Percentiles rank a stretch among this genome's conserved stretches.
phyloP scores from a whole-genome alignment of 371 early-diverging fungal genomes.

The Rhizomucor miehei region DNA sequence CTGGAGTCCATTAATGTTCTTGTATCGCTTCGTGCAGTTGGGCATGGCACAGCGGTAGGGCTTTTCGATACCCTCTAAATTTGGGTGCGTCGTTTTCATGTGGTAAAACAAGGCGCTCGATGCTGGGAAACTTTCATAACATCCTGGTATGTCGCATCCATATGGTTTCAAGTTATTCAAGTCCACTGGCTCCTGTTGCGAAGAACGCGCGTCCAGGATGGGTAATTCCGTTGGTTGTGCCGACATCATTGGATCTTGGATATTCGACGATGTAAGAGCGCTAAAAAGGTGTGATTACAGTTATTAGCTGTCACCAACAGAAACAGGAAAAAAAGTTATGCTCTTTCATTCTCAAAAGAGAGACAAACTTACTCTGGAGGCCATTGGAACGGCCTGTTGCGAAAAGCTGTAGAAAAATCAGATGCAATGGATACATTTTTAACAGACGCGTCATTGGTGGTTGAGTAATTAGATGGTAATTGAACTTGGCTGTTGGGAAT shows the following conservation, averaged over 20 bases:
- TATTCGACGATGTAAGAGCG: too few species aligned
- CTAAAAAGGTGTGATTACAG: too few species aligned
- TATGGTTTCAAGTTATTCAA: conserved; percentile 52
- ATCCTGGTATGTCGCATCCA: conserved; percentile 65
- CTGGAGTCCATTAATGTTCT: conserved; percentile 95
- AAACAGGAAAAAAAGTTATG: too few species aligned
- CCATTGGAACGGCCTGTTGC: too few species aligned
- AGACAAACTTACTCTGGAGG: too few species aligned
- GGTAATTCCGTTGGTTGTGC: neutral
- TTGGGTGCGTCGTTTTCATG: conserved; percentile 62
- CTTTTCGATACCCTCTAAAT: conserved; percentile 36
- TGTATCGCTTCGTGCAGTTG: conserved; percentile 87
- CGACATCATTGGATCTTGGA: neutral
- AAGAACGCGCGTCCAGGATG: neutral
- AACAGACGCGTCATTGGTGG: too few species aligned
- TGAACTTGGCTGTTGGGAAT: too few species aligned
- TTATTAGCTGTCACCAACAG: too few species aligned
- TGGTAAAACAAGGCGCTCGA: conserved; percentile 67
- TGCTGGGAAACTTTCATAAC: conserved; percentile 56
- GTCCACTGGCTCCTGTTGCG: conserved; percentile 1
- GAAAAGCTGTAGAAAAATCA: too few species aligned
- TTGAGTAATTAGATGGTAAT: too few species aligned
- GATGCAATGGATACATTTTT: too few species aligned
- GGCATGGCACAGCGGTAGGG: conserved; percentile 82
- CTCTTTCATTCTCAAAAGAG: too few species aligned